Base-by-base conservation (phyloP, 495 filamentous ascomycete species). In the Cenococcum geophilum region DNA sequence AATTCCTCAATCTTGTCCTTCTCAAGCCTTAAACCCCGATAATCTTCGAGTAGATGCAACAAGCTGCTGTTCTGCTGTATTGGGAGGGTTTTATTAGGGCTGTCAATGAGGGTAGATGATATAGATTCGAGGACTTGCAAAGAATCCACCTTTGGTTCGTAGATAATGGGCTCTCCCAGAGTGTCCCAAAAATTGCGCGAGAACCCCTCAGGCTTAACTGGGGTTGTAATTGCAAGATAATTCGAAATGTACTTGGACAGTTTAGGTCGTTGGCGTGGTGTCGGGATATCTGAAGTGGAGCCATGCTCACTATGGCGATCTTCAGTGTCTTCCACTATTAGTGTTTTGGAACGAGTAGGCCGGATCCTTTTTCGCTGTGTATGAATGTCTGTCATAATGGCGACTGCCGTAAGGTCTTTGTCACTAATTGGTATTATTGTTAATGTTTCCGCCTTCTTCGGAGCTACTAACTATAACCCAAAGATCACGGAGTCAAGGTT, bases 41-140 rank as follows among this genome's bases (percentile, higher is more conserved):
- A 75, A 37, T 61, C 54, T 52, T 74, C 73, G 48, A 73, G 65
- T 32, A 75, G 63, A n/a, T 59, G 65, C 34, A 73, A 49, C 9
- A 75, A 47, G 18, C 59, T 52, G 32, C 64, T 66, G 58, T 71
- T 69, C 55, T 69, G 66, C 14, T 68, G 54, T 16, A 65, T 27
- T 5, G 70, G 66, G 10, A 75, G 63, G 23, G 55, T 55, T 20
- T 65, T 20, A 11, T 55, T 52, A 12, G 69, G 65, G 22, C 59
- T 45, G 10, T 27, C 53, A 45, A 65, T 49, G 6, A 73, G 55
- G 27, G 61, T 49, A n/a, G 68, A 65, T 58, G 53, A 59, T 27
- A 65, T 49, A 1, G 61, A 56, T 36, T 65, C 27, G 11, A 68
- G 20, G 10, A 54, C 58, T 8, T 62, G 61, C 18, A 72, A 32